A percentile compares a stretch with the other conserved stretches of the same genome.
phyloP scores from a whole-genome alignment of 208 protist species.

The Acanthamoeba sp. region DNA sequence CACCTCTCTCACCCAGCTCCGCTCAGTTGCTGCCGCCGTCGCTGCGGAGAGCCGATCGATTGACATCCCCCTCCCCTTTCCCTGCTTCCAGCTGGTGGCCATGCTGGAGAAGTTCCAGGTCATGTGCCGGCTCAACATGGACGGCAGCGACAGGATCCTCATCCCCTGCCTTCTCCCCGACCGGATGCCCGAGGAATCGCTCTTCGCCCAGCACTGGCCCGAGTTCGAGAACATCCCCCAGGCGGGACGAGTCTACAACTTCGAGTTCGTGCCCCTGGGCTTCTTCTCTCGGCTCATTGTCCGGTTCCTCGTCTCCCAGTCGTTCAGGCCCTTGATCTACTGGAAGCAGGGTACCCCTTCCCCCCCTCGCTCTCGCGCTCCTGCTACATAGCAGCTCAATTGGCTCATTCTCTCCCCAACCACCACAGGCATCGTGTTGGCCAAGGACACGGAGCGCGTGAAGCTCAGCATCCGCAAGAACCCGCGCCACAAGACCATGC shows the following conservation, averaged over 20 bases:
- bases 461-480: conserved; percentile 69
- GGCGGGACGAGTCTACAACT: conserved; percentile 69
- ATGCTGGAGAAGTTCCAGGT: conserved; percentile 75
- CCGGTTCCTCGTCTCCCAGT: conserved; percentile 21
- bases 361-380: neutral
- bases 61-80: neutral
- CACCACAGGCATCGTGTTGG: neutral
- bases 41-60: too few species aligned
- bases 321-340: conserved; percentile 58
- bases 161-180: conserved; percentile 73
- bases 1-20: neutral
- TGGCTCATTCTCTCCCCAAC: too few species aligned
- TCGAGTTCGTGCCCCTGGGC: conserved; percentile 75
- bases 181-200: neutral
- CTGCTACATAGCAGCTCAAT: neutral
- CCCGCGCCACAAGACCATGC: conserved; percentile 59
- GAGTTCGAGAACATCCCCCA: conserved; percentile 56
- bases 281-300: conserved; percentile 70
- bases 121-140: conserved; percentile 25
- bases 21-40: neutral
- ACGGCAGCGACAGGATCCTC: conserved; percentile 7
- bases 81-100: conserved; percentile 9
- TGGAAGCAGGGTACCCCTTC: conserved; percentile 58
- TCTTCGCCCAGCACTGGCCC: conserved; percentile 42
- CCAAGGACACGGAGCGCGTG: conserved; percentile 62